Evolutionary conservation across 192 early-diverging fungal species (phyloP), one percentile per base, ranked within the genome.

Genomic region (Umbelopsis sp.): DNA sequence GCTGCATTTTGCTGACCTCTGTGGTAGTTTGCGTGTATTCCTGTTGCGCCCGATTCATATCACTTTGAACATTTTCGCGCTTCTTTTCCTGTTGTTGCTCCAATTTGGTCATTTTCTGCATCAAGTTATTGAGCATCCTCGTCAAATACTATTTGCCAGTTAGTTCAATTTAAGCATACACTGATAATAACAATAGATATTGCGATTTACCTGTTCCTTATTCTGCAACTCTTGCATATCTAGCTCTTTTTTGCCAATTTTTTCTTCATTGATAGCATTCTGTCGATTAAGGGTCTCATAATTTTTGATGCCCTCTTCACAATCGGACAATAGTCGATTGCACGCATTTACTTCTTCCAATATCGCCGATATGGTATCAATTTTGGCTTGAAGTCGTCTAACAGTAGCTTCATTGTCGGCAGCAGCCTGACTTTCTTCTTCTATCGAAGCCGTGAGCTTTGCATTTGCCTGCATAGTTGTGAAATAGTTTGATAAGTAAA

Each of bases 71-170:
- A 62, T 17, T 62, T 20, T 62, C 56, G 10, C 56, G 56, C 31
- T 62, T 62, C 56, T 62, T 62, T 62, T 62, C 56, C 26, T 62
- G 56, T 12, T 62, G 56, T 26, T 62, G 56, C 31, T 62, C 56
- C 31, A 62, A 34, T 32, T 62, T 62, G 29, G 56, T 16, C 31
- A 62, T 62, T 32, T 32, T 62, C 26, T 62, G 56, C 31, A 32
- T 62, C 29, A 62, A 36, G 31, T 62, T 62, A n/a, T 62, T 62
- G 56, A 62, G 56, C 56, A 62, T 62, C 29, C 56, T 62, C 26
- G 56, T 34, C 56, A 62, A 34, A 34, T 62, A 62, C 56, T 62
- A 32, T 62, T 7, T 7, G 17, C 32, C 6, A 4, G 17, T 62
- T 62, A 62, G 56, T 32, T 20, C 14, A 14, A 0, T 11, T 2